Base-by-base conservation (phyloP, 108 stramenopile species). In the Fragilariopsis cylindrus region DNA sequence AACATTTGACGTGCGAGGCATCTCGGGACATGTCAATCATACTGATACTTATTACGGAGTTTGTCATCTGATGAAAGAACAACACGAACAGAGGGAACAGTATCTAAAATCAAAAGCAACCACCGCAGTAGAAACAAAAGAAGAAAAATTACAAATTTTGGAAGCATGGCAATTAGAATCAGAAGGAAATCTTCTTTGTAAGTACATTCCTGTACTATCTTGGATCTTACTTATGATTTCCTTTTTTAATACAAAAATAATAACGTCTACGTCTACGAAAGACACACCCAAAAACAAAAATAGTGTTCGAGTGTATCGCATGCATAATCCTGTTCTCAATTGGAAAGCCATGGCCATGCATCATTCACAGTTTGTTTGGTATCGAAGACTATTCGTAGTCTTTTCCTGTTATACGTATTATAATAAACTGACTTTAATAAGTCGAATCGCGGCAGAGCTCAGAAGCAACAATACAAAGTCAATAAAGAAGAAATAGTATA, bases 351-450 rank as follows among this genome's bases (percentile, higher is more conserved):
- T 95, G 94, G 80, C 88, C 16, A 83, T 86, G 4, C 94, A 95
- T 68, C 57, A 71, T 12, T 90, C 87, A 65, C 94, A 95, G 74
- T 95, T 90, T 70, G 94, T 95, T 19, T 95, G 94, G 94, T 95
- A 95, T 75, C 87, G 94, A 57, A 85, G 89, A 18, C 80, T 95
- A 0, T 88, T 87, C 74, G 88, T 95, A 18, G 55, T 92, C 5
- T 95, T 95, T 57, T 88, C 86, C 56, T 84, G 91, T 62, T 95
- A 92, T 53, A 92, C 90, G 19, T 95, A 87, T 71, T 76, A 84
- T 40, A 95, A 95, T 60, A 48, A 54, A 40, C 73, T 84, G 7
- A 11, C 41, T 60, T 60, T 30, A 30, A 30, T 30, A 30, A 30
- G 30, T 30, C 30, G 30, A 30, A 30, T 30, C 30, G 30, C 30